Evolutionary conservation across 2,329 filamentous ascomycete species (phyloP).

Genomic region (Pezicula radicicola): DNA sequence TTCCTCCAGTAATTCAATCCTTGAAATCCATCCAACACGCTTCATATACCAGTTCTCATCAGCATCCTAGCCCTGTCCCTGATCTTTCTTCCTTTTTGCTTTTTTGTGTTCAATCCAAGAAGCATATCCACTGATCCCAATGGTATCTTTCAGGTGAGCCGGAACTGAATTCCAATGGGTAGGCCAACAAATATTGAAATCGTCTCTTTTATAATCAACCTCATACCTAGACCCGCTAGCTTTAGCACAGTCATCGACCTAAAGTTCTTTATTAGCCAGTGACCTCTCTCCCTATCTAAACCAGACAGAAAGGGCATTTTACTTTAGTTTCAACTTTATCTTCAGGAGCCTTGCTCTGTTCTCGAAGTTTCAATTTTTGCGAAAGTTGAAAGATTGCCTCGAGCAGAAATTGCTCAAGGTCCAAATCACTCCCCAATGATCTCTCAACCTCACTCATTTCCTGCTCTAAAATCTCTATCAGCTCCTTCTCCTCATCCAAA

Average conservation of each 20-base stretch:
- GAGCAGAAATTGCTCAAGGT: background rate
- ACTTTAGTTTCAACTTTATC: no score
- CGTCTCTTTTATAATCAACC: background rate
- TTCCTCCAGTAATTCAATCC: no score
- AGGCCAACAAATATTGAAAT: background rate
- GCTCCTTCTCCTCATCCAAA: conserved; percentile 1
- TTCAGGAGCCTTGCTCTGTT: no score
- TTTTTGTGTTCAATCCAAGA: conserved; percentile 1
- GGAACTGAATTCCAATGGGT: background rate
- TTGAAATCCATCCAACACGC: no score
- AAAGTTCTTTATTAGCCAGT: background rate
- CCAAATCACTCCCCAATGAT: background rate
- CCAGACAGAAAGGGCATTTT: background rate
- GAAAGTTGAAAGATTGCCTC: background rate
- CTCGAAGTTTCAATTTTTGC: no score
- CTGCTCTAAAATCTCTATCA: background rate
- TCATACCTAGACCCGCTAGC: background rate
- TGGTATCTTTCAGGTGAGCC: background rate
- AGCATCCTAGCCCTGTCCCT: no score
- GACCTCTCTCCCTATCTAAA: background rate
- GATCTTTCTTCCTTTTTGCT: background rate
- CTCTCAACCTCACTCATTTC: background rate
- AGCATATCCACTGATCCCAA: background rate
- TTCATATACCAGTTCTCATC: no score
- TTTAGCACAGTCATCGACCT: background rate